Conservation (phyloP, 345 rosid species). For the Citrus trifoliata region DNA sequence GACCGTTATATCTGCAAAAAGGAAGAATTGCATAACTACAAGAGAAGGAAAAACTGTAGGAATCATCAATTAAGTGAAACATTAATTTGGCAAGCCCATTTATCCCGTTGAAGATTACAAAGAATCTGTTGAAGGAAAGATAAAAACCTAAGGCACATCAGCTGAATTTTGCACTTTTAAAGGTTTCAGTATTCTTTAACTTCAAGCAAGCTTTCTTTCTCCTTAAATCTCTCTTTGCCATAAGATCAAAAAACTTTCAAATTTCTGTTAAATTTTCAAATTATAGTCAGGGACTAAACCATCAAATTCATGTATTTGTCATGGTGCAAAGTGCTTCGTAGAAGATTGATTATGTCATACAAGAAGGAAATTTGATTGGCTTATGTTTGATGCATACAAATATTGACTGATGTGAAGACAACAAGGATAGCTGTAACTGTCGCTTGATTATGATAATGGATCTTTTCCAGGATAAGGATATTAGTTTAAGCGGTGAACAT, state of each 20-base stretch:
- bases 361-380: background rate
- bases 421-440: background rate
- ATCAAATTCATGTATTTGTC: background rate
- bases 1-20: background rate
- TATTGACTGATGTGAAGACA: background rate
- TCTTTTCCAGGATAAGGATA: conserved; percentile 80
- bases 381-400: background rate
- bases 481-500: conserved; percentile 89
- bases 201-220: background rate
- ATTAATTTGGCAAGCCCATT: background rate
- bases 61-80: background rate
- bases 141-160: background rate
- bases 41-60: background rate
- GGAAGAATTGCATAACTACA: background rate
- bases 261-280: background rate
- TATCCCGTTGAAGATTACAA: background rate
- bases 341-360: background rate
- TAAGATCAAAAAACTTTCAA: background rate
- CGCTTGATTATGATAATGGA: conserved; percentile 10
- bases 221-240: background rate
- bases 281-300: background rate
- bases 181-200: background rate
- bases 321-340: background rate
- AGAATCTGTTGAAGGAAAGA: background rate
- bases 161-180: background rate